Evolutionary conservation across 257 asterid genomes (phyloP), one percentile per base, ranked within the genome.

Genomic region (Solanum sejunctum): DNA sequence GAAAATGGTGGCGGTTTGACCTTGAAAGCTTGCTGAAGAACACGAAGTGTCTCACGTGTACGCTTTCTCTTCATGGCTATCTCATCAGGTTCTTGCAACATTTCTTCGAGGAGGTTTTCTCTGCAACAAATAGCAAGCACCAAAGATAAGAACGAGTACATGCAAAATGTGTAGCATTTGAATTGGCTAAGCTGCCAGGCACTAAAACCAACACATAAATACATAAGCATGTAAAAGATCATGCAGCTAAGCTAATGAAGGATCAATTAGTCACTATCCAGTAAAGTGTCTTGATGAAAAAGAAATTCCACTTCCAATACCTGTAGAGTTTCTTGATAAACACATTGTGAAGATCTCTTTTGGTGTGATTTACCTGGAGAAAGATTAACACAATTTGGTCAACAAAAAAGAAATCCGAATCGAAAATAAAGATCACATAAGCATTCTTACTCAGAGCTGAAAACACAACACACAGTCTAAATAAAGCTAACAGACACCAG

Each of bases 31-130:
- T 95, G 98, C 87, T 95, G 99, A 80, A 95, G 95, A 88, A 92
- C 93, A 54, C 93, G 91, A 58, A 97, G 98, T 41, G 92, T 93
- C 84, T 97, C 98, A 21, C 98, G 92, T 55, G 98, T 92, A 72
- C 95, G 98, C 89, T 97, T 97, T 88, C 99, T 92, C 91, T 93
- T 97, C 80, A 86, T 85, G 51, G 98, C 91, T 85, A 97, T 88
- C 92, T 95, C 99, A 82, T 92, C 98, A 84, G 98, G 99, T 92
- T 97, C 99, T 88, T 95, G 99, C 88, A 97, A 84, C 95, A 95
- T 92, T 87, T 97, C 99, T 87, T 95, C 99, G 28, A 97, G 92
- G 89, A 97, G 84, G 88, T 94, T 92, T 86, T 97, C 99, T 87
- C 99, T 97, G 92, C 82, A 77, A 77, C 26, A 77, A 52, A 52